Percentiles rank a stretch among this genome's conserved stretches.
Evolutionary conservation across 1,284 basidiomycete genomes (phyloP).

Genomic region (Anthracocystis panici-leucophaei): DNA sequence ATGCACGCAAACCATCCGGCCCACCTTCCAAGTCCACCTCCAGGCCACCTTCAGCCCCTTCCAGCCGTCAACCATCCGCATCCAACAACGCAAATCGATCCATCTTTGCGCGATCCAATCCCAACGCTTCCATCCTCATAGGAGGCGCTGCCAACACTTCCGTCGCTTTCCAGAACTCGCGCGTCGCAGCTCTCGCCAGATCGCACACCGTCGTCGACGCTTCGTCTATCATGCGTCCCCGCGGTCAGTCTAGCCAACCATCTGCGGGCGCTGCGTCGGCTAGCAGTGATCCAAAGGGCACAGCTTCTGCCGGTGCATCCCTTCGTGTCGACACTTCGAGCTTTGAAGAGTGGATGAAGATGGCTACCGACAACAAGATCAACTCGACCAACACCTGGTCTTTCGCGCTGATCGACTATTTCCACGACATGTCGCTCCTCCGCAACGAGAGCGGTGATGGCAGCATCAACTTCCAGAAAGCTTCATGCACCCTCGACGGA

Average conservation of each 20-base stretch:
- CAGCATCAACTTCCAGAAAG: constrained; percentile 95
- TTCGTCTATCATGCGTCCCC: constrained; percentile 50
- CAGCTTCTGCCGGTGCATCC: constrained; percentile 32
- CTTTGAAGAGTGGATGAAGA: constrained; percentile 98
- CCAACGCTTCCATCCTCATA: constrained; percentile 49
- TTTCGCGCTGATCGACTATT: constrained; percentile 98
- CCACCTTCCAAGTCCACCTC: constrained; percentile 20
- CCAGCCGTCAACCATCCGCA: constrained; percentile 38
- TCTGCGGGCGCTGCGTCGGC: constrained; percentile 13
- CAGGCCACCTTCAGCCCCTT: constrained; percentile 23
- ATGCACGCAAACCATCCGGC: constrained; percentile 26
- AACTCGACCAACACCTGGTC: constrained; percentile 98
- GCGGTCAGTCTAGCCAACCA: constrained; percentile 25
- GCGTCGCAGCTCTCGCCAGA: constrained; percentile 46
- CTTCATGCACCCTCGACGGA: constrained; percentile 95
- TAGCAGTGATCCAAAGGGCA: constrained; percentile 13
- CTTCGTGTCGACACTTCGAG: constrained; percentile 66
- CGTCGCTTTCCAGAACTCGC: constrained; percentile 45
- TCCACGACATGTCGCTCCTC: constrained; percentile 97
- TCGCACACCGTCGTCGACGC: constrained; percentile 47
- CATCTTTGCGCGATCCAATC: constrained; percentile 39
- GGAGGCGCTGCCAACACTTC: constrained; percentile 33
- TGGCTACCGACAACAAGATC: constrained; percentile 99
- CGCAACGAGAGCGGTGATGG: constrained; percentile 70
- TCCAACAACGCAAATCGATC: constrained; percentile 47